Evolutionary conservation across 306 rosid species (phyloP).

Genomic region (Rubus parviflorus): DNA sequence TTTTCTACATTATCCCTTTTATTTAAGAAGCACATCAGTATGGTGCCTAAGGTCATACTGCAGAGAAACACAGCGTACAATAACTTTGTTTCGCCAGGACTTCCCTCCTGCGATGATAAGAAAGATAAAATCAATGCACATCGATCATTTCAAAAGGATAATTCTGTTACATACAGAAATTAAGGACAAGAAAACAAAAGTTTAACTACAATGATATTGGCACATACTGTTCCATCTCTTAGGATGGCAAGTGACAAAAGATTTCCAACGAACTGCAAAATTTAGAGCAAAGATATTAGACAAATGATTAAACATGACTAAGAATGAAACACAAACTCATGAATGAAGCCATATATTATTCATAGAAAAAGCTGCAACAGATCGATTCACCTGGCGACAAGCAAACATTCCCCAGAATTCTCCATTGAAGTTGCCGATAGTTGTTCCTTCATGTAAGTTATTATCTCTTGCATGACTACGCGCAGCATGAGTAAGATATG

Average conservation of each 20-base stretch:
- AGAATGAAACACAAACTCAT: constrained; percentile 21
- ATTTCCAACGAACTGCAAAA: constrained; percentile 85
- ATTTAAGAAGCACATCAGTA: constrained; percentile 72
- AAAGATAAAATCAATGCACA: constrained; percentile 14
- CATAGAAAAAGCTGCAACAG: not conserved
- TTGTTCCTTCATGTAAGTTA: constrained; percentile 69
- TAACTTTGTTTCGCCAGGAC: constrained; percentile 51
- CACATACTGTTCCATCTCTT: constrained; percentile 57
- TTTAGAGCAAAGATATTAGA: not conserved
- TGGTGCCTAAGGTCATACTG: constrained; percentile 64
- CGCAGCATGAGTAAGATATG: constrained; percentile 83
- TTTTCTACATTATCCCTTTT: constrained; percentile 45
- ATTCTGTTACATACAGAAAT: not conserved
- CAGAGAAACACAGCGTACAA: constrained; percentile 76
- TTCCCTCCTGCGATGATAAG: constrained; percentile 62
- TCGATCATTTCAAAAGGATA: not conserved
- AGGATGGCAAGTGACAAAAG: constrained; percentile 69
- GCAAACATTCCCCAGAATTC: constrained; percentile 87
- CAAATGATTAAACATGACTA: not conserved
- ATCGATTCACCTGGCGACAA: constrained; percentile 65
- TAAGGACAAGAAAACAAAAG: not conserved
- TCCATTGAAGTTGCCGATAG: constrained; percentile 88
- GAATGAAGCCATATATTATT: not conserved
- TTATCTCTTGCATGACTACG: constrained; percentile 66
- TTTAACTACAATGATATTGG: not conserved